phyloP scores from a whole-genome alignment of 768 basidiomycete species.

The Rhodotorula taiwanensis region DNA sequence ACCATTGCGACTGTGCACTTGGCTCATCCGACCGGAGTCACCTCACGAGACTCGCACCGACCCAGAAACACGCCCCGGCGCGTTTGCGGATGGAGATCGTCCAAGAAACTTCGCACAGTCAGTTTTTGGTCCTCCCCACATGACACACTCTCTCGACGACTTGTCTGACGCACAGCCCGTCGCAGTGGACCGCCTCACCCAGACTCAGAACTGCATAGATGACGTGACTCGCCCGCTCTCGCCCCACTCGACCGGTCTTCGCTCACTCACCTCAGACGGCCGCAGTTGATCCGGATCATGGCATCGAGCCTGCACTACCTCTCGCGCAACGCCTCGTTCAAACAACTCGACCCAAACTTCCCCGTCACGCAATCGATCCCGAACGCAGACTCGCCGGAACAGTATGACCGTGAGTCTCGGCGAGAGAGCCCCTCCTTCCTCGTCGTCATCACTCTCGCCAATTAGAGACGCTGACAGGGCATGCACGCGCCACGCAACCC shows the following conservation, averaged over 20 bases:
- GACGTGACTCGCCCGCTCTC: conserved; percentile 50
- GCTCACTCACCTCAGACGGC: background rate
- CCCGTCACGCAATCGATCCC: conserved; percentile 79
- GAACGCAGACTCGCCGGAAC: conserved; percentile 44
- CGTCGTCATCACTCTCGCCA: background rate
- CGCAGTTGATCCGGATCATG: conserved; percentile 82
- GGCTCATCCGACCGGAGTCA: no score
- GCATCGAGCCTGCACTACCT: conserved; percentile 73
- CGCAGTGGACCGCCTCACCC: conserved; percentile 90
- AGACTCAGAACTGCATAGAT: conserved; percentile 90
- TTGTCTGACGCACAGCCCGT: background rate
- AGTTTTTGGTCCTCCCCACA: background rate
- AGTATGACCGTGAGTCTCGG: conserved; percentile 8
- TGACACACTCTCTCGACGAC: no score
- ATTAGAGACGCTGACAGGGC: no score
- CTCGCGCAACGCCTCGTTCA: conserved; percentile 65
- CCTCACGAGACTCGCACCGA: no score
- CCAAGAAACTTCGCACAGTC: conserved; percentile 22
- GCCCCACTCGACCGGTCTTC: background rate
- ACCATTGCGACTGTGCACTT: no score
- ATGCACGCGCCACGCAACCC: conserved; percentile 4
- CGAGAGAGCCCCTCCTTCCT: background rate
- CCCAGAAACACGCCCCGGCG: no score
- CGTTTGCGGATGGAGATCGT: conserved; percentile 4
- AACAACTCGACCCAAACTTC: conserved; percentile 67